A percentile compares a stretch with the other conserved stretches of the same genome.
Conservation (phyloP, 1,139 yeast genomes). For the Zygoascus sp. region DNA sequence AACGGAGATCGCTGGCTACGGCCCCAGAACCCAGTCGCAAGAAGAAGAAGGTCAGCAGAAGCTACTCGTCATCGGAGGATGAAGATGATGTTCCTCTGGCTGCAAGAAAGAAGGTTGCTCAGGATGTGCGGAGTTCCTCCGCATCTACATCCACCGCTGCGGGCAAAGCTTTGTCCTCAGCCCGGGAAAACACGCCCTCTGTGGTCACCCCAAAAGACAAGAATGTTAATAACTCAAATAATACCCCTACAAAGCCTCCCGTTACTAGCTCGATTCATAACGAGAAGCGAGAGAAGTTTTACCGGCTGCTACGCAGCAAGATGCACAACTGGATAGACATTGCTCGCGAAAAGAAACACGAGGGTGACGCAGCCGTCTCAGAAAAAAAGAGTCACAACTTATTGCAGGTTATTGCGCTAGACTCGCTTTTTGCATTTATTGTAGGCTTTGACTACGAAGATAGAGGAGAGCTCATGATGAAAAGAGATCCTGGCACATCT, state of each 20-base stretch:
- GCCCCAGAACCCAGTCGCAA: slow-evolving; percentile 2
- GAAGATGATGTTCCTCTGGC: slow-evolving; percentile 6
- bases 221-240: background rate
- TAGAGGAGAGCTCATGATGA: slow-evolving; percentile 29
- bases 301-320: slow-evolving; percentile 25
- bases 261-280: background rate
- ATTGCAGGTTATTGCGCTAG: slow-evolving; percentile 34
- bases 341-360: slow-evolving; percentile 36
- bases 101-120: background rate
- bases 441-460: slow-evolving; percentile 42
- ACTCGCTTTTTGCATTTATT: slow-evolving; percentile 37
- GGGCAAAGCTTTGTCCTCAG: background rate
- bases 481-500: slow-evolving; percentile 27
- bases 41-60: slow-evolving; percentile 8
- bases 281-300: slow-evolving; percentile 24
- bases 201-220: slow-evolving; percentile 1
- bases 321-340: slow-evolving; percentile 33
- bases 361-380: slow-evolving; percentile 33
- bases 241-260: background rate
- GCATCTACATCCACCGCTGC: too few relatives aligned
- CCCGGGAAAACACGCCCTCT: background rate
- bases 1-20: slow-evolving; percentile 6
- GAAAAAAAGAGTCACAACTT: slow-evolving; percentile 24
- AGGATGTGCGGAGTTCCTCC: background rate
- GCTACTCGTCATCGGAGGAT: slow-evolving; percentile 8